Conservation (phyloP, 2,329 filamentous ascomycete genomes). For the Cercospora canescens region DNA sequence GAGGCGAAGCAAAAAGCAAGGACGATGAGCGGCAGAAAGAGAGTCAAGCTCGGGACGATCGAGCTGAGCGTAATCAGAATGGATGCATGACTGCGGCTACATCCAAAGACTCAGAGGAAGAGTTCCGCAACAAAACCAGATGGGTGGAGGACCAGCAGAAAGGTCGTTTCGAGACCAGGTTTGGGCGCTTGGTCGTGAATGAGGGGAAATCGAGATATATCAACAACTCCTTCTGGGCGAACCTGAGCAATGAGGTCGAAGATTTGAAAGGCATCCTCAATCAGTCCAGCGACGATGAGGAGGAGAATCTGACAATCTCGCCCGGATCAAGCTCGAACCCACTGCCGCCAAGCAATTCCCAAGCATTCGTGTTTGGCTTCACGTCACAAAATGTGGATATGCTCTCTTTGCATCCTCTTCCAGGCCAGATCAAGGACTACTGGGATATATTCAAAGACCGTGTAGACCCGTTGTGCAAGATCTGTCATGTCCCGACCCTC, state of each 20-base stretch:
- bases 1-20: constrained; percentile 3
- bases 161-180: constrained; percentile 46
- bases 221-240: constrained; percentile 69
- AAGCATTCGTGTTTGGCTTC: constrained; percentile 72
- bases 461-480: constrained; percentile 70
- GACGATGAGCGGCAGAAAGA: not conserved
- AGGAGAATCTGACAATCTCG: constrained; percentile 49
- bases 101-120: constrained; percentile 13
- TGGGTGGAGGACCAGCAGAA: constrained; percentile 31
- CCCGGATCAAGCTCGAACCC: constrained; percentile 19
- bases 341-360: constrained; percentile 55
- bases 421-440: constrained; percentile 65
- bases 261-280: constrained; percentile 64
- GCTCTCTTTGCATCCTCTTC: constrained; percentile 62
- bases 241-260: constrained; percentile 71
- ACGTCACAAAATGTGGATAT: constrained; percentile 70
- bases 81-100: not conserved
- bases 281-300: constrained; percentile 63
- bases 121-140: constrained; percentile 25
- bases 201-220: constrained; percentile 72
- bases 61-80: not conserved
- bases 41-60: not conserved
- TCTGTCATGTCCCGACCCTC: constrained; percentile 69
- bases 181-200: constrained; percentile 69
- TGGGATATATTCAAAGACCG: constrained; percentile 74